Evolutionary conservation across 1,284 basidiomycete genomes (phyloP).

Genomic region (Marasmius fiardii): DNA sequence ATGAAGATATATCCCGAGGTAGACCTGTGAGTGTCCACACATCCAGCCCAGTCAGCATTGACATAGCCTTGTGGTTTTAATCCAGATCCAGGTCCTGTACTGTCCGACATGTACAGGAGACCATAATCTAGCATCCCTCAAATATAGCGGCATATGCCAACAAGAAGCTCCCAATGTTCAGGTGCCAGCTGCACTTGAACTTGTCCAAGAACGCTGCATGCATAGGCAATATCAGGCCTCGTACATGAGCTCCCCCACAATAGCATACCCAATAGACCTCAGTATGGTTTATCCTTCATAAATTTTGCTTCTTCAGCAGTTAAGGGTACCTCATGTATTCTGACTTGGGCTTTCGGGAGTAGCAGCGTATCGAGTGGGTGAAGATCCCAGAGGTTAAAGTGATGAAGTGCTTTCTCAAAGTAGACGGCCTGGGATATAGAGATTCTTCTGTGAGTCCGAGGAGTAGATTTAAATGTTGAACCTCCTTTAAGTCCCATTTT

Average conservation of each 20-base stretch:
- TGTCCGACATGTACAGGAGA: too few relatives aligned
- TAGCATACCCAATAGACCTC: conserved; percentile 4
- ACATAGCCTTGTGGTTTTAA: too few relatives aligned
- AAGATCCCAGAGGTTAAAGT: neutral
- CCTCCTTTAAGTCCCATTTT: conserved; percentile 13
- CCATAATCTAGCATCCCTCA: too few relatives aligned
- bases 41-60: too few relatives aligned
- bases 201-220: conserved; percentile 13
- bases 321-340: neutral
- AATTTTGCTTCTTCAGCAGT: conserved; percentile 4
- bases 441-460: conserved; percentile 10
- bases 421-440: conserved; percentile 8
- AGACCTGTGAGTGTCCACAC: too few relatives aligned
- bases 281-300: conserved; percentile 14
- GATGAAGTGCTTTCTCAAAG: neutral
- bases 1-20: too few relatives aligned
- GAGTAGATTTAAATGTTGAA: conserved; percentile 5
- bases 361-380: neutral
- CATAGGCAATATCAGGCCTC: conserved; percentile 8
- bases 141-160: too few relatives aligned
- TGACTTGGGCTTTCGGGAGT: neutral
- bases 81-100: too few relatives aligned
- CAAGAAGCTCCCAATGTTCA: too few relatives aligned
- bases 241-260: conserved; percentile 11
- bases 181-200: neutral